Percentiles rank a stretch among this genome's conserved stretches.
Evolutionary conservation across 2,329 filamentous ascomycete genomes (phyloP).

Genomic region (Fusarium abutilonis): DNA sequence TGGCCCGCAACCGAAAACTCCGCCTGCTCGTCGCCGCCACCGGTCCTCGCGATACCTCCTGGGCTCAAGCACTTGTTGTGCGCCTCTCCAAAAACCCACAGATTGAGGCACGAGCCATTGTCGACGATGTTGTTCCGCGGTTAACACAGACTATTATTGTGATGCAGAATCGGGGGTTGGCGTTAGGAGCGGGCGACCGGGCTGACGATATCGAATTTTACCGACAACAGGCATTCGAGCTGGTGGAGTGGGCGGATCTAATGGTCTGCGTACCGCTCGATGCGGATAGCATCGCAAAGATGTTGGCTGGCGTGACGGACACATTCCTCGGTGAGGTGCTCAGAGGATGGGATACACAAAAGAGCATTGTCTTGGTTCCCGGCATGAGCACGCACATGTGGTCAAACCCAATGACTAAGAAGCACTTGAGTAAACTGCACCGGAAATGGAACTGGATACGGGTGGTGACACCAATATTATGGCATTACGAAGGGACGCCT

Average conservation of each 20-base stretch:
- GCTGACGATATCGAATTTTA: conserved; percentile 64
- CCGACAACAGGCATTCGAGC: conserved; percentile 65
- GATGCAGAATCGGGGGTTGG: conserved; percentile 63
- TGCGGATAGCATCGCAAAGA: conserved; percentile 84
- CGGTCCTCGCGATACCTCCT: conserved; percentile 71
- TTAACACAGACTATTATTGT: conserved; percentile 71
- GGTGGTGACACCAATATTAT: conserved; percentile 82
- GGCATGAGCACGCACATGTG: conserved; percentile 91
- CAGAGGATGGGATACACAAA: conserved; percentile 86
- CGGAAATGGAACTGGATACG: conserved; percentile 89
- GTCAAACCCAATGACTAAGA: conserved; percentile 88
- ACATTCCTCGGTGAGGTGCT: conserved; percentile 83
- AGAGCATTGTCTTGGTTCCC: conserved; percentile 84
- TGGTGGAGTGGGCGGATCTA: conserved; percentile 89
- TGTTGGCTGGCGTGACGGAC: conserved; percentile 85
- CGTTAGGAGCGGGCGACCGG: conserved; percentile 46
- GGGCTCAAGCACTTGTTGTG: conserved; percentile 72
- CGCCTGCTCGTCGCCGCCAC: conserved; percentile 73
- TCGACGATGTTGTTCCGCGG: conserved; percentile 71
- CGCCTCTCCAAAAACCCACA: conserved; percentile 72
- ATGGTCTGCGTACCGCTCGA: conserved; percentile 86
- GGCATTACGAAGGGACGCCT: conserved; percentile 73
- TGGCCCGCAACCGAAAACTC: conserved; percentile 58
- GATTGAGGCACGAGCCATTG: conserved; percentile 69
- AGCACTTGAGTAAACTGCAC: conserved; percentile 84